Base-by-base conservation (phyloP, 2,329 filamentous ascomycete genomes). In the Intubia oerlemansii region DNA sequence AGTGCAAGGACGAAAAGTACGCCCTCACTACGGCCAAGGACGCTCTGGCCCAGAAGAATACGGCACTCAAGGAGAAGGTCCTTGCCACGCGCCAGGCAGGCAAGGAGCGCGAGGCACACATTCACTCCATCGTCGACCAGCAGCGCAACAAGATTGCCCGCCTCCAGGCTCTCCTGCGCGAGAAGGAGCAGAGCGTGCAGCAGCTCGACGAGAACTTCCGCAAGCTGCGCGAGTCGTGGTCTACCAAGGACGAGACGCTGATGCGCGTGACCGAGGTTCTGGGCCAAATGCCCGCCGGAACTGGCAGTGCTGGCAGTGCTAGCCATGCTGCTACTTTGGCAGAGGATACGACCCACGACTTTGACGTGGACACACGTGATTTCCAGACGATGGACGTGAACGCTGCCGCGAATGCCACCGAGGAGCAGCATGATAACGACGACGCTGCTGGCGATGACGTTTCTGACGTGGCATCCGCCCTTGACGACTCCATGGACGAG, bases 171-270 rank as follows among this genome's bases (percentile, higher is more conserved):
- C 31, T 36, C 10, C 27, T 39, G 24, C 26, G 30, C 27, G 24
- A 33, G 12, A 32, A 34, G 20, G 37, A 39, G 17, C 32, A 30
- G 24, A 35, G 36, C 21, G 32, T 38, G 27, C 35, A 30, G 15
- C 33, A 39, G 33, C 34, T 39, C 13, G 35, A 38, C 26, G 38
- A 38, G 10, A 35, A 33, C 25, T 36, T 38, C 8, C 36, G 32
- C 25, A 35, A 34, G 31, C 31, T 39, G 32, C 38, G 33, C 20
- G 32, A 25, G 22, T 39, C 38, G 20, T 38, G 36, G 34, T 16
- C 34, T 23, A 21, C 32, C 18, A 34, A 32, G 26, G 37, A 39
- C 13, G 36, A 34, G 27, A 39, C 38, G 18, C 25, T 39, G 10
- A 30, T 30, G 30, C 35, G 32, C 18, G 32, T 38, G 34, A 32